phyloP scores from a whole-genome alignment of 1,284 basidiomycete species.

The Malassezia nana region DNA sequence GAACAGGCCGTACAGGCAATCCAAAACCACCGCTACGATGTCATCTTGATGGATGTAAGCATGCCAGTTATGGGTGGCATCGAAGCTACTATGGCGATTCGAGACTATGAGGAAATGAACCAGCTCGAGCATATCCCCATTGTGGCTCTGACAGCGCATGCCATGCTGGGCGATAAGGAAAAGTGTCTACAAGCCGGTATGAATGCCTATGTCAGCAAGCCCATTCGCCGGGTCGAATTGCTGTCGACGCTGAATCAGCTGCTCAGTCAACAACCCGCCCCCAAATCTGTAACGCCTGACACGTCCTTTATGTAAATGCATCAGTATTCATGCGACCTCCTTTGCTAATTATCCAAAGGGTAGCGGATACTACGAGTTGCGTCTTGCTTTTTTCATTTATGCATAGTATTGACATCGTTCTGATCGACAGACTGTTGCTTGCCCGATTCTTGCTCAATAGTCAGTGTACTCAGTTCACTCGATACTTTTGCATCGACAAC shows the following conservation, averaged over 20 bases:
- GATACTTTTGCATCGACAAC: slow-evolving; percentile 2
- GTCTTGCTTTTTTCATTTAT: background rate
- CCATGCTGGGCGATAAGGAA: slow-evolving; percentile 50
- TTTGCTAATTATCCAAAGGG: background rate
- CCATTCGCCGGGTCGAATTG: slow-evolving; percentile 39
- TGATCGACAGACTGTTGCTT: too few relatives aligned
- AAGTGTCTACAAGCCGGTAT: slow-evolving; percentile 44
- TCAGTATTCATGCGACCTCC: background rate
- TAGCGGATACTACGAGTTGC: background rate
- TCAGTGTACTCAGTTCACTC: slow-evolving; percentile 1
- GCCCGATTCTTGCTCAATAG: background rate
- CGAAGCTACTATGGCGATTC: slow-evolving; percentile 59
- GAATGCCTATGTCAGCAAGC: slow-evolving; percentile 42
- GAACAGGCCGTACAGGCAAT: slow-evolving; percentile 79
- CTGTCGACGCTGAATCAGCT: slow-evolving; percentile 38
- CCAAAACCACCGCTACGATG: slow-evolving; percentile 64
- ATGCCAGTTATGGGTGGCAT: slow-evolving; percentile 56
- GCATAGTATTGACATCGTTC: background rate
- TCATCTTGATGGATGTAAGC: slow-evolving; percentile 73
- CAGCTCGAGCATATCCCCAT: slow-evolving; percentile 72
- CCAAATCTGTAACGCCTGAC: background rate
- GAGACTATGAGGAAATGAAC: slow-evolving; percentile 65
- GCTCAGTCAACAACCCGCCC: slow-evolving; percentile 16
- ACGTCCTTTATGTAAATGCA: background rate
- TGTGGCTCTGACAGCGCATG: slow-evolving; percentile 85